Evolutionary conservation across 192 early-diverging fungal genomes (phyloP), one percentile per base, ranked within the genome.

Genomic region (Allomyces arbusculus): DNA sequence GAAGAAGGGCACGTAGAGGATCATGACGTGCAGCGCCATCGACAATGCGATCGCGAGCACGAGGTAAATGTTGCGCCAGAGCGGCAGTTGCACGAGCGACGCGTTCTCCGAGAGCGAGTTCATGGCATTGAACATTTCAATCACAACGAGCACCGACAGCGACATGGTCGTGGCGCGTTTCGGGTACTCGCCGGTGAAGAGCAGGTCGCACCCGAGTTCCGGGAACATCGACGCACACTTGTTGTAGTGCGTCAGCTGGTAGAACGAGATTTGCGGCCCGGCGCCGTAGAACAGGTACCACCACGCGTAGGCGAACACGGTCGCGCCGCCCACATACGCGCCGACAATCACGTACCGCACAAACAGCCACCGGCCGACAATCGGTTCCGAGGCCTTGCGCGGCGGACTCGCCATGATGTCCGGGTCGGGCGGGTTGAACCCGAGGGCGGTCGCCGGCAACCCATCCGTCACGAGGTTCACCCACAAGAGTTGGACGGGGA

Each of bases 121-220:
- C 77, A 97, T 91, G 63, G 96, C 94, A 74, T 99, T 97, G 71
- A 97, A 87, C 96, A 99, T 97, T 74, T 99, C 94, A 70, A 99
- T 95, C 26, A 89, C 87, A 19, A 97, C 94, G 62, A 99, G 73
- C 68, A 99, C 89, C 24, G 92, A 93, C 63, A 99, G 79, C 62
- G 90, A 91, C 77, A 97, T 89, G 43, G 96, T 95, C 40, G 94
- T 95, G 24, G 96, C 96, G 71, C 86, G 83, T 63, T 84, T 79
- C 16, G 91, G 80, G 76, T 89, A 79, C 14, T 70, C 66, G 50
- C 50, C 50, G 0, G 33, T 40, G 9, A 58, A 58, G 74, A 96
- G 96, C 81, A 92, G 91, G 61, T 87, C 82, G 73, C 94, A 97
- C 26, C 91, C 95, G 69, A 97, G 82, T 68, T 91, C 90, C 66